Evolutionary conservation across 2,329 filamentous ascomycete genomes (phyloP), one percentile per base, ranked within the genome.

Genomic region (Pezicula radicicola): DNA sequence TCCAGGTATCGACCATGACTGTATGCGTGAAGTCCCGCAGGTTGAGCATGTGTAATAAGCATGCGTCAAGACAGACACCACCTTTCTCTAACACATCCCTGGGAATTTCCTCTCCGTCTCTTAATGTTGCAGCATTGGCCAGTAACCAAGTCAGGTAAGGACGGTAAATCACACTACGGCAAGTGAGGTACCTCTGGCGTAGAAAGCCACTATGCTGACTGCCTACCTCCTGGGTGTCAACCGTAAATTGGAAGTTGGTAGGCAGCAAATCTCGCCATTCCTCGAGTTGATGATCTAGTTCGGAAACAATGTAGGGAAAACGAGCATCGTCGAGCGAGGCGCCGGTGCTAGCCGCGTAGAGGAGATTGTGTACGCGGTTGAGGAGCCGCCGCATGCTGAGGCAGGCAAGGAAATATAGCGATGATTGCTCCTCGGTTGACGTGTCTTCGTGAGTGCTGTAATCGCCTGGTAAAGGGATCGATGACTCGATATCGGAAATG

Each of bases 1-100:
- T 79, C 77, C 77, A 80, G 0, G 76, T 78, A 56, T 80, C 77
- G 1, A 80, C 70, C 33, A 80, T 60, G 0, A 80, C 70, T 0
- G 77, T 80, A 45, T 80, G 77, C 0, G 72, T 66, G 50, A 76
- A 78, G 0, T 72, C 72, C 19, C 73, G 59, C 3, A 80, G 55
- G 37, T 79, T 77, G 39, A 76, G 61, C 0, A 78, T 75, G 48
- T 80, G 77, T 37, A 78, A 54, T 13, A 75, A 57, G 30, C 75
- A 78, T 0, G 76, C 74, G 48, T 78, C 73, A 0, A 79, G 61
- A 37, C 75, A 78, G 0, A 71, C 63, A 39, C 72, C 70, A 53
- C 75, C 77, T 28, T 71, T 72, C 2, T 64, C 67, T 25, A 72
- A 63, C 0, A 70, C 72, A 37, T 71, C 70, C 18, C 71, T 69